phyloP scores from a whole-genome alignment of 768 basidiomycete genomes.

The Boletus bicolor region DNA sequence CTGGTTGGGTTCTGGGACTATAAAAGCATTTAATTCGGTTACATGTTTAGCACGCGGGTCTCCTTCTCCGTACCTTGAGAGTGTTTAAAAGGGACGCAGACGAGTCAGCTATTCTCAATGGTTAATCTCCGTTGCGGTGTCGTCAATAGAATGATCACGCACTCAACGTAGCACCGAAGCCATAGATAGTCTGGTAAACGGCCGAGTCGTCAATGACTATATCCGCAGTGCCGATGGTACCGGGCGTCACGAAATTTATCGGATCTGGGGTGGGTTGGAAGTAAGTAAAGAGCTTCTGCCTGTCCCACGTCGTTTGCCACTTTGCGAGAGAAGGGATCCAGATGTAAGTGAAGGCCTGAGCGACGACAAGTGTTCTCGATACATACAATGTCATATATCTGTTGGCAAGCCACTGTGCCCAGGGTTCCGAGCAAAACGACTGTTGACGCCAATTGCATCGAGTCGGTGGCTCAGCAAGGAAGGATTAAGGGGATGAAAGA shows the following conservation, averaged over 20 bases:
- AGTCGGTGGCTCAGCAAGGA: not conserved
- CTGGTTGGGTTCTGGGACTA: conserved; percentile 50
- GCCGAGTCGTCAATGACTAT: conserved; percentile 56
- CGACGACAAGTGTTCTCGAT: not conserved
- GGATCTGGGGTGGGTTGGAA: conserved; percentile 29
- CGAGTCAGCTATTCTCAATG: conserved; percentile 55
- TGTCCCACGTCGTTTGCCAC: conserved; percentile 54
- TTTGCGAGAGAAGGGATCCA: conserved; percentile 17
- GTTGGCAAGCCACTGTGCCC: conserved; percentile 38
- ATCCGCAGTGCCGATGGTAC: conserved; percentile 55
- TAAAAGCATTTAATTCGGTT: not conserved
- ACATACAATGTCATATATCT: conserved; percentile 54
- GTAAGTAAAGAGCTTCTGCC: conserved; percentile 29
- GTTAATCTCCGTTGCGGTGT: conserved; percentile 1
- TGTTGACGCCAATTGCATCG: conserved; percentile 18
- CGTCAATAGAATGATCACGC: conserved; percentile 9
- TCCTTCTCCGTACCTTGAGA: conserved; percentile 49
- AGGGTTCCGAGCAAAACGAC: conserved; percentile 18
- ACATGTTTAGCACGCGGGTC: not conserved
- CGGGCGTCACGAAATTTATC: conserved; percentile 40
- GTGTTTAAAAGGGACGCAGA: conserved; percentile 58
- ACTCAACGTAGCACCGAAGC: conserved; percentile 70
- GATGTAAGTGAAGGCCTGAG: not conserved
- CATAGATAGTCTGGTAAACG: conserved; percentile 60
- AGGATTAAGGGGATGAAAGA: conserved; percentile 1